Base-by-base conservation (phyloP, 176 grass and related monocot species). In the Echinochloa phyllopogon region DNA sequence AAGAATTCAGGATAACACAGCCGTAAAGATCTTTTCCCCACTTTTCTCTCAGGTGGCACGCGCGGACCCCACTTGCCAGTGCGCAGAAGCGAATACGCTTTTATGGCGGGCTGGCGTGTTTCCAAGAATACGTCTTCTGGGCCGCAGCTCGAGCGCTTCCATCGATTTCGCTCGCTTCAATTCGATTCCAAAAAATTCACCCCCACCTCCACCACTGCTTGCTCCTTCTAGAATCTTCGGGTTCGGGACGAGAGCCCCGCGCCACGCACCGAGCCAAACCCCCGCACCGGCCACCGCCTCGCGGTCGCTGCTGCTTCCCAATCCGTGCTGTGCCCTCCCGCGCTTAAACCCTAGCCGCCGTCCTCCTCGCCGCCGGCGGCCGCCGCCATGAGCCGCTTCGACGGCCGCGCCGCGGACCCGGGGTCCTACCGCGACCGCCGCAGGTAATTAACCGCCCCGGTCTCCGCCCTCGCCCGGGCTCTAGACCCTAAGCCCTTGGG, bases 381-480 rank as follows among this genome's bases (percentile, higher is more conserved):
- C 66, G 58, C 88, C 39, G 80, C 69, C 79, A 99, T 99, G 96
- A 94, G 88, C 91, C 91, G 87, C 87, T 96, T 92, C 89, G 93
- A 99, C 53, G 84, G 96, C 86, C 93, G 93, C 52, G 86, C 91
- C 38, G 76, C 75, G 68, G 93, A 98, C 78, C 91, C 96, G 33
- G 80, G 82, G 37, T 93, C 95, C 85, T 98, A 98, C 85, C 95
- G 90, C 75, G 92, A 91, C 74, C 87, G 91, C 48, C 84, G 87
- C 76, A 98, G 96, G 93, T 95, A 74, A 53, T 15, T 33, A 10
- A 4, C 4, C 27, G 2, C 13, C 10, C 56, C 11, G 6, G 8
- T 10, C 6, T 25, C 12, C 7, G 6, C 36, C 7, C 13, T 5
- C 9, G 6, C 13, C 14, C 0, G 43, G 21, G 36, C 61, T 42